Evolutionary conservation across 768 basidiomycete species (phyloP).

Genomic region (Lyophyllum atratum): DNA sequence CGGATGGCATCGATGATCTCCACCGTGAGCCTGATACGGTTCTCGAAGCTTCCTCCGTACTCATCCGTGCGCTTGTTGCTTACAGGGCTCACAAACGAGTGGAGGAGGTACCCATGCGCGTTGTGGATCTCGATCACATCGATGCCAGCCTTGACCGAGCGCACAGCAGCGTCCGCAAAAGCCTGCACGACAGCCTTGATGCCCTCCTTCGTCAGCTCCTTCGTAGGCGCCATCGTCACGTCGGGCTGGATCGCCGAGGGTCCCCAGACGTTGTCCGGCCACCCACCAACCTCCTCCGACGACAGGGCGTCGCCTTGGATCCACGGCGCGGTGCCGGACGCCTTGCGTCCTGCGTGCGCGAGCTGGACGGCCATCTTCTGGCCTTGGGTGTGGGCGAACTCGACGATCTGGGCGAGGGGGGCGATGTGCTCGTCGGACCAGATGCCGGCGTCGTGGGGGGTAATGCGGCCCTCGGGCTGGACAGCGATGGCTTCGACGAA

Average conservation of each 20-base stretch:
- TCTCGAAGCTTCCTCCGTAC: constrained; percentile 75
- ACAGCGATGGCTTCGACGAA: constrained; percentile 71
- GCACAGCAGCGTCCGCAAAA: constrained; percentile 51
- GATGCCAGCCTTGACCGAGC: constrained; percentile 61
- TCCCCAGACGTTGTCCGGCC: constrained; percentile 55
- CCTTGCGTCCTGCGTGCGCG: constrained; percentile 79
- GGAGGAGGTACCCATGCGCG: constrained; percentile 64
- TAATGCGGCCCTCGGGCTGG: constrained; percentile 62
- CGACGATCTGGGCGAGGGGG: constrained; percentile 50
- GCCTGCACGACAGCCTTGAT: constrained; percentile 59
- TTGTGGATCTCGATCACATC: constrained; percentile 65
- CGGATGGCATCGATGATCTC: constrained; percentile 69
- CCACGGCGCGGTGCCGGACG: constrained; percentile 66
- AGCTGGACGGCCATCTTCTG: constrained; percentile 77
- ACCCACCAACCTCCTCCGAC: constrained; percentile 43
- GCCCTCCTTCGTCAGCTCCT: constrained; percentile 55
- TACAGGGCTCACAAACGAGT: constrained; percentile 58
- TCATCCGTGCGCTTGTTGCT: constrained; percentile 66
- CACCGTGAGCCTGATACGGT: constrained; percentile 60
- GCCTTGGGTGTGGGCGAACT: constrained; percentile 72
- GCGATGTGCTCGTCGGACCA: constrained; percentile 63
- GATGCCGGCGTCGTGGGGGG: constrained; percentile 63
- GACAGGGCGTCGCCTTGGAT: constrained; percentile 38
- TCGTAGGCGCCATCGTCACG: constrained; percentile 49
- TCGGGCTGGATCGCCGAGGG: constrained; percentile 53